Evolutionary conservation across 129 eudicot genomes (phyloP).

Genomic region (Cynara cardunculus): DNA sequence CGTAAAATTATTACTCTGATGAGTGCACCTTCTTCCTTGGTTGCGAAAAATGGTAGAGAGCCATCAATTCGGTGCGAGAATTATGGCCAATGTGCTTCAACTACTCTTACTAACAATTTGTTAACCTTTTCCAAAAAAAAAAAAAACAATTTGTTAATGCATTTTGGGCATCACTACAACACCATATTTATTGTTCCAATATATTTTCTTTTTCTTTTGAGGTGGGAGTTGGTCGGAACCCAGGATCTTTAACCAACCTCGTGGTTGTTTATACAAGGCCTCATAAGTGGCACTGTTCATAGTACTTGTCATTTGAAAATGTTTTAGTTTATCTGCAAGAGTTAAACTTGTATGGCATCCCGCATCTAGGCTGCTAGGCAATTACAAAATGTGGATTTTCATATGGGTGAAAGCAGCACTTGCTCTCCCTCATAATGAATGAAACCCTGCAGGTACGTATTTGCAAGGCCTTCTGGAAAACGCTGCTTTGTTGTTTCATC

Average conservation of each 20-base stretch:
- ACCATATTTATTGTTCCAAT: not conserved
- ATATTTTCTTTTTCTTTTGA: too few species aligned
- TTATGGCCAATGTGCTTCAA: not conserved
- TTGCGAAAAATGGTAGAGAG: not conserved
- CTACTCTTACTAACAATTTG: not conserved
- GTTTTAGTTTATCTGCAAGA: not conserved
- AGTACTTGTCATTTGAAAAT: not conserved
- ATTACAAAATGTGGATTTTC: not conserved
- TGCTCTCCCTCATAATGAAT: not conserved
- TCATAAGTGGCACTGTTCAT: too few species aligned
- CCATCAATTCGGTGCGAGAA: not conserved
- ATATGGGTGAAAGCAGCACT: not conserved
- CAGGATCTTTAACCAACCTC: not conserved
- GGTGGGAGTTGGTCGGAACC: too few species aligned
- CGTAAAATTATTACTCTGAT: not conserved
- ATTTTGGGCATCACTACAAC: not conserved
- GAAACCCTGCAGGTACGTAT: slow-evolving; percentile 58
- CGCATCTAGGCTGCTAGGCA: not conserved
- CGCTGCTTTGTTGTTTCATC: slow-evolving; percentile 94
- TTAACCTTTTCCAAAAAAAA: too few species aligned
- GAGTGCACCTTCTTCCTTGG: not conserved
- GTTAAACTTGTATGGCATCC: not conserved
- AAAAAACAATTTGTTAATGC: not conserved
- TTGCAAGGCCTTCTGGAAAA: slow-evolving; percentile 92
- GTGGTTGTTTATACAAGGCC: not conserved